These are phyloP conservation scores for Torulaspora franciscae DNA, from an alignment of 805 yeast genomes.

Conservation along the genomic window DNA sequence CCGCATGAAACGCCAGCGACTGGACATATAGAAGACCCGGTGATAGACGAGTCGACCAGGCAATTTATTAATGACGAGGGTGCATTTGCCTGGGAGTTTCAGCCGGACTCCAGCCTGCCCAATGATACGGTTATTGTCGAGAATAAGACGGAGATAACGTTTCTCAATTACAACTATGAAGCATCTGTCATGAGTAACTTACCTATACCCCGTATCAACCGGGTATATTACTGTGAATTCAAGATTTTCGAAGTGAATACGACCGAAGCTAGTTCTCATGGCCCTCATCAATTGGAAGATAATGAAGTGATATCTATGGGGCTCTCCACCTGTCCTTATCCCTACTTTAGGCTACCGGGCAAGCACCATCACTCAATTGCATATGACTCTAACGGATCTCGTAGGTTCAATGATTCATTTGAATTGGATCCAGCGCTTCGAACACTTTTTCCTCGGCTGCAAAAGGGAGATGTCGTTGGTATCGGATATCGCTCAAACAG, in stretches of 20 bases:
- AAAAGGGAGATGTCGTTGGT: conserved; percentile 89
- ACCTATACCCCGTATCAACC: conserved; percentile 77
- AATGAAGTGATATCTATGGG: conserved; percentile 67
- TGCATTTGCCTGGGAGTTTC: conserved; percentile 84
- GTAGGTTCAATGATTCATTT: conserved; percentile 79
- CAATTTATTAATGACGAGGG: conserved; percentile 79
- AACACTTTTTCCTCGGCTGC: conserved; percentile 52
- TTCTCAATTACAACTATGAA: conserved; percentile 51
- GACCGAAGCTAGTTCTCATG: conserved; percentile 30
- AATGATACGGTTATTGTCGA: conserved; percentile 56
- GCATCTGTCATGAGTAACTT: conserved; percentile 73
- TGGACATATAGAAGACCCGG: conserved; percentile 30
- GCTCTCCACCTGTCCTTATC: conserved; percentile 81
- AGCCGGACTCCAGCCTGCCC: conserved; percentile 48
- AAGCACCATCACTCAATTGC: conserved; percentile 77
- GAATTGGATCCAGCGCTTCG: conserved; percentile 41
- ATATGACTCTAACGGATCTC: conserved; percentile 81
- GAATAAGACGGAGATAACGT: conserved; percentile 58
- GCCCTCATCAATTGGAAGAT: conserved; percentile 23
- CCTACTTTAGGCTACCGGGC: conserved; percentile 90
- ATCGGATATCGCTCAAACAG: conserved; percentile 78
- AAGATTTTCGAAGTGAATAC: conserved; percentile 71
- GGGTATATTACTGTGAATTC: conserved; percentile 83
- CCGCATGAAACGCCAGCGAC: conserved; percentile 31
- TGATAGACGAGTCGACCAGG: conserved; percentile 34